phyloP scores from a whole-genome alignment of 345 rosid species.

The Carallia pectinifolia region DNA sequence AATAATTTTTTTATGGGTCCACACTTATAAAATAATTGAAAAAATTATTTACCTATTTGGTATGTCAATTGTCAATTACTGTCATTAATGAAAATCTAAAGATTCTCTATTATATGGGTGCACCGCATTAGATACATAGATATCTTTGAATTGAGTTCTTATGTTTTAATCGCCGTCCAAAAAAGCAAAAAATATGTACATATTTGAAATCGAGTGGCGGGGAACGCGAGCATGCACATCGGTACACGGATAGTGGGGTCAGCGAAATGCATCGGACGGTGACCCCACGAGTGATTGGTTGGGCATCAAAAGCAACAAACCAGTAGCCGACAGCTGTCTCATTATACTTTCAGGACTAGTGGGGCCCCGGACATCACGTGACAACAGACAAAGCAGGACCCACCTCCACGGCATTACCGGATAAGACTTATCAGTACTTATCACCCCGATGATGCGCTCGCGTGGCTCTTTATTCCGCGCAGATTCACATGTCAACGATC shows the following conservation, averaged over 20 bases:
- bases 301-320: slow-evolving; percentile 5
- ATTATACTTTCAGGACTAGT: not conserved
- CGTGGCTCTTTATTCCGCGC: no score
- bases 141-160: not conserved
- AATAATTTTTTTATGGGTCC: no score
- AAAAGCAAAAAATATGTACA: not conserved
- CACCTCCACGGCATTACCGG: not conserved
- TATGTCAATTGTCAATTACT: no score
- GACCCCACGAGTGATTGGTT: slow-evolving; percentile 12
- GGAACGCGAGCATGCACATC: not conserved
- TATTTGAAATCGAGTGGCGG: not conserved
- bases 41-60: no score
- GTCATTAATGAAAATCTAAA: no score
- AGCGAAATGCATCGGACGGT: slow-evolving; percentile 9
- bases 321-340: slow-evolving; percentile 24
- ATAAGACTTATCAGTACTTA: not conserved
- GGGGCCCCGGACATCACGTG: slow-evolving; percentile 10
- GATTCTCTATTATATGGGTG: no score
- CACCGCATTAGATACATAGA: no score
- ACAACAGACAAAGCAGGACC: not conserved
- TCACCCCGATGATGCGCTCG: no score
- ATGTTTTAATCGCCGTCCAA: not conserved
- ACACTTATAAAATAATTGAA: not conserved
- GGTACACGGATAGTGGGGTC: not conserved
- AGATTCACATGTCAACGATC: no score